Conservation (phyloP, 805 yeast genomes). For the Myxozyma mucilagina region DNA sequence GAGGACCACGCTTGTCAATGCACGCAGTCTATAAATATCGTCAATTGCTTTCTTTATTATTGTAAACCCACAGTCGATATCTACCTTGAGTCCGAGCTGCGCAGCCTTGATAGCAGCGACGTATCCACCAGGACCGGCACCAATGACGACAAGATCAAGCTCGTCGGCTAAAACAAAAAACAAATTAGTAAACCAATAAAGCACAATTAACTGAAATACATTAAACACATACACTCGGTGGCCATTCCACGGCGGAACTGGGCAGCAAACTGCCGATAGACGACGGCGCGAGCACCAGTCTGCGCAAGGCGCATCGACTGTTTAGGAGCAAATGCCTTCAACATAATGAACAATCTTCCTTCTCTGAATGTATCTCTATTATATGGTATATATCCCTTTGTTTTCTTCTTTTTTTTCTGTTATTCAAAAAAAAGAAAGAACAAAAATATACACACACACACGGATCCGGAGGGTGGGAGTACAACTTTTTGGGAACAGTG, state of each 20-base stretch:
- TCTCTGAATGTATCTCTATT: neutral
- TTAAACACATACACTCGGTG: slow-evolving; percentile 22
- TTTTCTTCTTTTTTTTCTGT: neutral
- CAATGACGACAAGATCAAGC: slow-evolving; percentile 91
- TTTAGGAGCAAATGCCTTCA: slow-evolving; percentile 8
- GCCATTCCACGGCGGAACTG: slow-evolving; percentile 27
- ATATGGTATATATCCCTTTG: neutral
- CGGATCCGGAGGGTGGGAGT: neutral
- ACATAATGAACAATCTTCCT: neutral
- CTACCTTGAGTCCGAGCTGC: slow-evolving; percentile 74
- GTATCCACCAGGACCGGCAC: slow-evolving; percentile 99
- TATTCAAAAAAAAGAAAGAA: neutral
- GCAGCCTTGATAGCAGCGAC: slow-evolving; percentile 99
- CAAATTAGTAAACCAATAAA: neutral
- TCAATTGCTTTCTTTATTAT: neutral
- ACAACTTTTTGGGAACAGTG: no score
- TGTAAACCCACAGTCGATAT: neutral
- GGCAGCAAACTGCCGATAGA: slow-evolving; percentile 1
- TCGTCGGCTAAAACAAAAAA: slow-evolving; percentile 39
- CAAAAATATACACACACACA: neutral
- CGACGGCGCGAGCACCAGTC: slow-evolving; percentile 7
- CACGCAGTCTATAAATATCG: slow-evolving; percentile 66
- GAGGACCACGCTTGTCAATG: slow-evolving; percentile 91
- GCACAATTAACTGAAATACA: neutral
- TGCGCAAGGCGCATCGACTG: slow-evolving; percentile 15